These are phyloP conservation scores for Gyromitra esculenta DNA, from an alignment of 2,329 filamentous ascomycete species.

Conservation along the genomic window DNA sequence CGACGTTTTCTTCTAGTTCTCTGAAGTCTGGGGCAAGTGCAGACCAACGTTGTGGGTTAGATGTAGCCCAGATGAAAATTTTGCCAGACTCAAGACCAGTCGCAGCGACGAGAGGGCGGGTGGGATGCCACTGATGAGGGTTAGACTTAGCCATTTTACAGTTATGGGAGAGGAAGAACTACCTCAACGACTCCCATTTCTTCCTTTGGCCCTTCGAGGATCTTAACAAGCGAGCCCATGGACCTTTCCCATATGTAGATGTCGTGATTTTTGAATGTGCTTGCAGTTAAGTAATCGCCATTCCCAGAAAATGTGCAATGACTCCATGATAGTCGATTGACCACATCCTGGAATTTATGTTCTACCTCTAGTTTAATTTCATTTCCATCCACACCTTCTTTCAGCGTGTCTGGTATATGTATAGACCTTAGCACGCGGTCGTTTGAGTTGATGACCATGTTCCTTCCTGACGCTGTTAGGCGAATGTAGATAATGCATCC, in stretches of 20 bases:
- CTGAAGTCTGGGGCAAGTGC: constrained; percentile 95
- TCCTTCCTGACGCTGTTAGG: constrained; percentile 82
- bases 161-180: not conserved
- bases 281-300: constrained; percentile 94
- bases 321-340: constrained; percentile 95
- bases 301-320: constrained; percentile 94
- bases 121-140: constrained; percentile 78
- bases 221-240: constrained; percentile 92
- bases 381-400: constrained; percentile 77
- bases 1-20: constrained; percentile 97
- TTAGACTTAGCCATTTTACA: constrained; percentile 16
- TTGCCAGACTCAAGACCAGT: constrained; percentile 92
- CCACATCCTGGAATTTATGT: constrained; percentile 98
- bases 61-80: constrained; percentile 95
- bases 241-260: constrained; percentile 98
- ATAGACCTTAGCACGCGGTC: constrained; percentile 96
- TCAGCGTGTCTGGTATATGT: constrained; percentile 78
- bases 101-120: constrained; percentile 84
- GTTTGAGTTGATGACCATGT: constrained; percentile 89
- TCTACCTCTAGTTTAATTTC: constrained; percentile 90
- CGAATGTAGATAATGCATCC: constrained; percentile 89
- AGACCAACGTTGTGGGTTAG: constrained; percentile 96
- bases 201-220: constrained; percentile 95
- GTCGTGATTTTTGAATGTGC: constrained; percentile 97
- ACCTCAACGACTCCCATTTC: constrained; percentile 90